Percentiles rank a stretch among this genome's conserved stretches.
Evolutionary conservation across 257 asterid species (phyloP).

Genomic region (Plantago major): DNA sequence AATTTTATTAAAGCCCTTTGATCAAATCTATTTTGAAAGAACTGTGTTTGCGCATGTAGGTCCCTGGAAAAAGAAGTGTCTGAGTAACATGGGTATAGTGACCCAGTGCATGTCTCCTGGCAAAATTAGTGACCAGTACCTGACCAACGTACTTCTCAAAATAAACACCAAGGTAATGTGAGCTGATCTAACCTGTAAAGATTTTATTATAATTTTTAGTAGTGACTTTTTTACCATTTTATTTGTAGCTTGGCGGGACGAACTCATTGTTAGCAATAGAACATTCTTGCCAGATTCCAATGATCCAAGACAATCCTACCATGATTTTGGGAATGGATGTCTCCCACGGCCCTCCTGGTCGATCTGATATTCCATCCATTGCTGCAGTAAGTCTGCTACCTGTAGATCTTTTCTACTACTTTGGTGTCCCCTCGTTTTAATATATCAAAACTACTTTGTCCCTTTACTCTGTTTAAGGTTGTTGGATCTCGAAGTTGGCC

Average conservation of each 20-base stretch:
- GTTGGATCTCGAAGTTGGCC: conserved; percentile 97
- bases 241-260: conserved; percentile 77
- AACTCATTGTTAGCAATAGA: conserved; percentile 81
- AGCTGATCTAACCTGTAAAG: conserved; percentile 14
- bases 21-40: conserved; percentile 14
- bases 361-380: conserved; percentile 79
- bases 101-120: conserved; percentile 77
- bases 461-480: conserved; percentile 45
- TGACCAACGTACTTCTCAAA: conserved; percentile 84
- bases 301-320: conserved; percentile 69
- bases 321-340: conserved; percentile 95
- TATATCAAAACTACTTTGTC: conserved; percentile 19
- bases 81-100: conserved; percentile 63
- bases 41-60: conserved; percentile 42
- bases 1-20: conserved; percentile 6
- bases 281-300: conserved; percentile 44
- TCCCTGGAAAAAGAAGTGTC: conserved; percentile 90
- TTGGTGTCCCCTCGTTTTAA: conserved; percentile 1
- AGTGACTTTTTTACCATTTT: conserved; percentile 10
- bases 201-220: conserved; percentile 12
- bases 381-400: conserved; percentile 68
- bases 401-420: conserved; percentile 7
- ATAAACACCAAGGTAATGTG: conserved; percentile 75
- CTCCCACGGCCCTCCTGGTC: conserved; percentile 89
- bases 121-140: conserved; percentile 74